Evolutionary conservation across 495 filamentous ascomycete species (phyloP), one percentile per base, ranked within the genome.

Genomic region (Staphylotrichum longicolle): DNA sequence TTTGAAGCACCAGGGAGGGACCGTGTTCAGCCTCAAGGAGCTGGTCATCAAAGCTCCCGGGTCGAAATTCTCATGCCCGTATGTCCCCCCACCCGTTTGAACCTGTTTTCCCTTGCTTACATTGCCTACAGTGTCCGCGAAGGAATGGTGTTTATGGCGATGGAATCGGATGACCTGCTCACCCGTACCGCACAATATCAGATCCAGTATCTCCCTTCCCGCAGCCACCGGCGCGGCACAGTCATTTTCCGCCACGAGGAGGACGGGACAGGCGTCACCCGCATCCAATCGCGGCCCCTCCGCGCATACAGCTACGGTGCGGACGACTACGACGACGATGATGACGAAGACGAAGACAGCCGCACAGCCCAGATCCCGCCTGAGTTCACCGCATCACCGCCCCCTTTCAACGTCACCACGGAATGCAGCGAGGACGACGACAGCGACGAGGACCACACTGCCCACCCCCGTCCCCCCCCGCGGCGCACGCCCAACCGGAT

Each of bases 101-200:
- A 58, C 12, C 37, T 10, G 30, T 63, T 52, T 60, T 42, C 68
- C 56, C 70, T 70, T 54, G 51, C 53, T 55, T 39, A 55, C 66
- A 69, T 42, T 53, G 6, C 12, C 39, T 52, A 47, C 66, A 95
- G 91, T 54, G 87, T 96, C 51, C 90, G 93, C 76, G 91, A 95
- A 79, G 93, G 93, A 30, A 89, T 96, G 86, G 84, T 98, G 6
- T 96, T 97, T 70, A 82, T 97, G 42, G 85, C 90, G 5, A 96
- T 96, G 92, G 82, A 83, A 15, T 80, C 83, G 11, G 83, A 93
- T 60, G 88, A 93, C 57, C 78, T 96, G 14, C 73, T 94, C 34
- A 78, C 77, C 40, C 83, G 88, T 53, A 93, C 91, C 6, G 84
- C 88, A 9, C 80, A 83, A 50, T 94, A 93, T 66, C 85, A 91